Evolutionary conservation across 1,284 basidiomycete species (phyloP).

Genomic region (Abortiporus biennis): DNA sequence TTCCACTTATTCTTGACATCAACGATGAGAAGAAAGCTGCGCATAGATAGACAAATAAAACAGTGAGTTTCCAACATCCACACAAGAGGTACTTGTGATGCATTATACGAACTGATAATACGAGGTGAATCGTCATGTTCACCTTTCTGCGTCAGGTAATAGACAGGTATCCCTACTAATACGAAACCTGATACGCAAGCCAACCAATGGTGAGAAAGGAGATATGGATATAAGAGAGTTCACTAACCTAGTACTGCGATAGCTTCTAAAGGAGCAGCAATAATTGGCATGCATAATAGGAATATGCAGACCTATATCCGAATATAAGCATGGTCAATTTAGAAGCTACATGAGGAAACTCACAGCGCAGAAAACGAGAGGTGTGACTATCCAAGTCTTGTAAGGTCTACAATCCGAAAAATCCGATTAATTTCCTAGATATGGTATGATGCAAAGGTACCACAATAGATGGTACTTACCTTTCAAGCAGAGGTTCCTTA

Average conservation of each 20-base stretch:
- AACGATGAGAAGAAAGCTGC: constrained; percentile 39
- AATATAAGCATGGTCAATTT: constrained; percentile 2
- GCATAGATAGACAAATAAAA: not conserved
- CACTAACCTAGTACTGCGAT: constrained; percentile 76
- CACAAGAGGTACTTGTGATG: not conserved
- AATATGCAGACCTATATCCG: constrained; percentile 75
- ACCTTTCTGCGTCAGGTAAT: constrained; percentile 68
- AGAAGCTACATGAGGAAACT: constrained; percentile 20
- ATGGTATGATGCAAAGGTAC: no score
- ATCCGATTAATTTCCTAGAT: not conserved
- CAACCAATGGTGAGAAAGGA: no score
- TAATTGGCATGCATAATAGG: constrained; percentile 90
- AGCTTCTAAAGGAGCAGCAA: constrained; percentile 89
- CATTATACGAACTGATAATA: constrained; percentile 38
- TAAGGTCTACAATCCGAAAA: constrained; percentile 60
- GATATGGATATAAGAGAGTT: not conserved
- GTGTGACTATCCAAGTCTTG: constrained; percentile 87
- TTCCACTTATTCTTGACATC: constrained; percentile 41
- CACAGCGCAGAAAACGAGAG: constrained; percentile 86
- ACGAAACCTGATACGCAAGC: constrained; percentile 62
- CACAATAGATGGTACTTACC: constrained; percentile 43
- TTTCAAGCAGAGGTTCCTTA: constrained; percentile 86
- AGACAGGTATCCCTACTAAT: constrained; percentile 75
- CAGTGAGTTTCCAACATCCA: constrained; percentile 6
- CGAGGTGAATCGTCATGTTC: constrained; percentile 36